Evolutionary conservation across 306 rosid species (phyloP).

Genomic region (Prunus campanulata): DNA sequence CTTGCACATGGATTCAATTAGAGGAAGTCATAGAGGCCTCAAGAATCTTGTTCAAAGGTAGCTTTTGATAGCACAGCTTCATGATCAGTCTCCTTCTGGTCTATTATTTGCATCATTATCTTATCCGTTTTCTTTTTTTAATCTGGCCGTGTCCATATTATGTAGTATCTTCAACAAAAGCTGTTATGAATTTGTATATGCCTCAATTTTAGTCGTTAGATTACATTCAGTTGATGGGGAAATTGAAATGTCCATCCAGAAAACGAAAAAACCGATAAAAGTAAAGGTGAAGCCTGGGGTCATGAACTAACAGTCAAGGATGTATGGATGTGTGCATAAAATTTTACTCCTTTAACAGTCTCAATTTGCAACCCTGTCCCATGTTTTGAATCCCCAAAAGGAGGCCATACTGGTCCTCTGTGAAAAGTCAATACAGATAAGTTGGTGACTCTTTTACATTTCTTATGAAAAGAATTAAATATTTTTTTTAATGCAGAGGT

Average conservation of each 20-base stretch:
- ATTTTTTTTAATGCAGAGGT: background rate
- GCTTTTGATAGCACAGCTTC: conserved; percentile 18
- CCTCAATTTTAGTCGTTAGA: background rate
- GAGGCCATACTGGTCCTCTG: background rate
- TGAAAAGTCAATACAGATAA: background rate
- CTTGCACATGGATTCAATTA: conserved; percentile 76
- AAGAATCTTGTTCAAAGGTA: conserved; percentile 64
- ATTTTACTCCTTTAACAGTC: background rate
- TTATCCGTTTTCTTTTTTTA: background rate
- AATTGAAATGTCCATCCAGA: background rate
- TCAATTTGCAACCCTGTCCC: background rate
- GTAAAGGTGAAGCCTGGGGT: background rate
- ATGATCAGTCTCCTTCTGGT: background rate
- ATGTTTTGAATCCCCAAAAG: background rate
- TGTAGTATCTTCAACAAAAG: background rate
- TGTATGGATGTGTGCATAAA: background rate
- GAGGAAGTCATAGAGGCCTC: conserved; percentile 68
- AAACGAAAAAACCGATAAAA: background rate
- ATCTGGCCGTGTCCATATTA: background rate
- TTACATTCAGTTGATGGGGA: background rate
- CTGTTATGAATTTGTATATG: background rate
- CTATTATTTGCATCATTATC: background rate
- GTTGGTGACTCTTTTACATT: background rate
- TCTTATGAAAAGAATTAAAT: background rate
- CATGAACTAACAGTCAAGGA: background rate